A percentile compares a stretch with the other conserved stretches of the same genome.
These are phyloP conservation scores for Penicillium crustosum DNA, from an alignment of 2,329 filamentous ascomycete species.

Conservation along the genomic window DNA sequence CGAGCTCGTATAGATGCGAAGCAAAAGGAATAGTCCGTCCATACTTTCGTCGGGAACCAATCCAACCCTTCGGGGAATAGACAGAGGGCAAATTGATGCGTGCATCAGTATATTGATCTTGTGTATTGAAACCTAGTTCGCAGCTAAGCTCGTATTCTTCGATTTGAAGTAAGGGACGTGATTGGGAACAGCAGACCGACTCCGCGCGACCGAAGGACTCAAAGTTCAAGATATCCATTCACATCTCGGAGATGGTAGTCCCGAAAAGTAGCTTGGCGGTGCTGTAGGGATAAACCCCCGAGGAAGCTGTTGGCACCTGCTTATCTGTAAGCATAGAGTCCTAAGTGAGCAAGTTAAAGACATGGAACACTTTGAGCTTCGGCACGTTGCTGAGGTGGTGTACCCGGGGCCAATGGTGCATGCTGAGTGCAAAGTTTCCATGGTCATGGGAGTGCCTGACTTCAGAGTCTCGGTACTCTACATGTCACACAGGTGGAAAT, in stretches of 20 bases:
- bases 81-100: constrained; percentile 1
- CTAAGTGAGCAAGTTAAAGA: neutral
- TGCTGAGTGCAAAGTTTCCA: constrained; percentile 5
- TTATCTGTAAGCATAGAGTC: neutral
- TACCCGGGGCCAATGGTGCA: constrained; percentile 9
- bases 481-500: constrained; percentile 11
- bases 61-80: neutral
- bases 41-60: constrained; percentile 1
- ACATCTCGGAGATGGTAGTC: constrained; percentile 15
- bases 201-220: neutral
- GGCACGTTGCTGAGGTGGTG: constrained; percentile 2
- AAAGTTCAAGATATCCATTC: constrained; percentile 1
- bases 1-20: neutral
- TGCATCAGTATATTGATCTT: constrained; percentile 2
- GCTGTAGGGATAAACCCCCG: neutral
- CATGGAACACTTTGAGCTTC: constrained; percentile 7
- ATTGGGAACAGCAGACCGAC: neutral
- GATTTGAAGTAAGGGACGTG: neutral
- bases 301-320: constrained; percentile 2
- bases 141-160: constrained; percentile 1
- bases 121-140: constrained; percentile 11
- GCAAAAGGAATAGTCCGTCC: neutral
- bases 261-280: constrained; percentile 5
- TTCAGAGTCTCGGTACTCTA: constrained; percentile 12
- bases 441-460: constrained; percentile 1